Conservation (phyloP, 1,284 basidiomycete genomes). For the Boletus sp. region DNA sequence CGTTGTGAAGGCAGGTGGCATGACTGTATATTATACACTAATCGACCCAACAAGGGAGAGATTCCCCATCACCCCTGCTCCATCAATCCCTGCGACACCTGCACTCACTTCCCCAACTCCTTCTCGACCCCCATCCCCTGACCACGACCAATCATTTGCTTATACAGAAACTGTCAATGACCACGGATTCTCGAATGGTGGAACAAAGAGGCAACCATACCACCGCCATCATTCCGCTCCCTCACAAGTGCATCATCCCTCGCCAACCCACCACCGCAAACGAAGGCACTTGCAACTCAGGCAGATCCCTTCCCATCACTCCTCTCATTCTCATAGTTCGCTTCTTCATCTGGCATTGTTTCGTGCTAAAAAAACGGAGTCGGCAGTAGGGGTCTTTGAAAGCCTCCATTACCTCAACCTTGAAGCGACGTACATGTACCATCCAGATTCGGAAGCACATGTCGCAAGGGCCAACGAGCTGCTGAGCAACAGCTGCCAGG, state of each 20-base stretch:
- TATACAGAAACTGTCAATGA: not conserved
- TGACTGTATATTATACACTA: conserved; percentile 60
- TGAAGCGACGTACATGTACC: conserved; percentile 53
- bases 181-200: not conserved
- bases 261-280: conserved; percentile 26
- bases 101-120: conserved; percentile 27
- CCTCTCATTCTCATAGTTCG: conserved; percentile 24
- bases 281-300: conserved; percentile 11
- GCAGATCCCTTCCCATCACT: conserved; percentile 16
- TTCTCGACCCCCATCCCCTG: conserved; percentile 26
- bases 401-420: conserved; percentile 74
- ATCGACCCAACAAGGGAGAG: conserved; percentile 57
- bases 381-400: conserved; percentile 79
- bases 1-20: conserved; percentile 58
- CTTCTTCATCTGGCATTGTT: conserved; percentile 30
- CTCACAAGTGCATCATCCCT: conserved; percentile 20
- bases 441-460: conserved; percentile 49
- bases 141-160: conserved; percentile 5
- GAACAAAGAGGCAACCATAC: not conserved
- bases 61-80: conserved; percentile 51
- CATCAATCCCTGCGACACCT: conserved; percentile 42
- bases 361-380: conserved; percentile 39
- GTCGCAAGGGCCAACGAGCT: conserved; percentile 50
- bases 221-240: conserved; percentile 7
- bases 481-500: conserved; percentile 53